Conservation (phyloP, 257 asterid species). For the Capsicum rhomboideum region DNA sequence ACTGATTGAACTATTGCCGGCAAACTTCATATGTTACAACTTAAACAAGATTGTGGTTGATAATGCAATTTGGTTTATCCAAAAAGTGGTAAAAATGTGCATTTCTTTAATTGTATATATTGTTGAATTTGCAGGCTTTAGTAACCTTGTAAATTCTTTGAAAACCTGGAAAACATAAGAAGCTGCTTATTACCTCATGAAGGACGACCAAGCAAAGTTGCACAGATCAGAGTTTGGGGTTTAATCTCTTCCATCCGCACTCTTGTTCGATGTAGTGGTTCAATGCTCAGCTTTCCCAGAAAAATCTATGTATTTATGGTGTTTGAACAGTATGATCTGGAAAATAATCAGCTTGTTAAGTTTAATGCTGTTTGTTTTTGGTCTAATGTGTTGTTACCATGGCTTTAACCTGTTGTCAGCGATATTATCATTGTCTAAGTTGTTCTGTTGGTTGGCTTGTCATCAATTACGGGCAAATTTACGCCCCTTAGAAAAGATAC, state of each 20-base stretch:
- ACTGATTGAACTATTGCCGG: not conserved
- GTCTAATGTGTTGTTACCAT: not conserved
- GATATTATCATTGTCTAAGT: not conserved
- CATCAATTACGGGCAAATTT: not conserved
- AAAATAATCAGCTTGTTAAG: not conserved
- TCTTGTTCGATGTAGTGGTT: not conserved
- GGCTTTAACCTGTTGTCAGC: not conserved
- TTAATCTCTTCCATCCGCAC: not conserved
- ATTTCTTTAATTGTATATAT: not conserved
- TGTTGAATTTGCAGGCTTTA: not conserved
- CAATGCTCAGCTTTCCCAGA: not conserved
- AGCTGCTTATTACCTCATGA: not conserved
- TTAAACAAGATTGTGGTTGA: not conserved
- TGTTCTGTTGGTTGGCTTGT: not conserved
- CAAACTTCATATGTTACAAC: not conserved
- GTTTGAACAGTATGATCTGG: not conserved
- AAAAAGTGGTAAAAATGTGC: not conserved
- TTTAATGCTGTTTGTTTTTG: not conserved
- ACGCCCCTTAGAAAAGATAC: not conserved
- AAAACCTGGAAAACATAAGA: not conserved
- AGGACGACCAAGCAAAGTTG: not conserved
- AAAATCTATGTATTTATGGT: not conserved
- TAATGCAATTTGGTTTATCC: not conserved
- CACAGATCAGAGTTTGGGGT: not conserved
- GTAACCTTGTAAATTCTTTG: conserved; percentile 2